Percentiles rank a stretch among this genome's conserved stretches.
Conservation (phyloP, 768 basidiomycete species). For the Pleurotus pulmonarius region DNA sequence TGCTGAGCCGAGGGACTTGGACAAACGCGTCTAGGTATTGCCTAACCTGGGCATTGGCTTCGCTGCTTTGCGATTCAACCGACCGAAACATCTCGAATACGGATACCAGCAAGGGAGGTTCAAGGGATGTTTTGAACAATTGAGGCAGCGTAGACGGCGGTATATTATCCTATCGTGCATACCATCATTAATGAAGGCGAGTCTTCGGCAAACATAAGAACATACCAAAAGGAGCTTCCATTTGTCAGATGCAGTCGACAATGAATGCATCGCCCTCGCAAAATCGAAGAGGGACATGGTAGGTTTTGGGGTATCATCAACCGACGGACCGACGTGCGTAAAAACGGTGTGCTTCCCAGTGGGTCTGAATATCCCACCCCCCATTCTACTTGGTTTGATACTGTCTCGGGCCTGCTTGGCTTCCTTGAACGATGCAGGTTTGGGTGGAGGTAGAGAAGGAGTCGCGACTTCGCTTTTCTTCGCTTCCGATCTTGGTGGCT, state of each 20-base stretch:
- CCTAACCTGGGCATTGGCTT: constrained; percentile 16
- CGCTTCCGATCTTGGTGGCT: constrained; percentile 11
- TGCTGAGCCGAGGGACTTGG: constrained; percentile 58
- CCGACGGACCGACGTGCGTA: constrained; percentile 5
- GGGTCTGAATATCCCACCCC: constrained; percentile 71
- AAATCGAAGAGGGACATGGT: constrained; percentile 60
- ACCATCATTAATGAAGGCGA: neutral
- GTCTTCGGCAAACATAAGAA: constrained; percentile 9
- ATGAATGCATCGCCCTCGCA: constrained; percentile 51
- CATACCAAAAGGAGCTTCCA: constrained; percentile 62
- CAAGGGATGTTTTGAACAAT: constrained; percentile 69
- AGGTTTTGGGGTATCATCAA: constrained; percentile 18
- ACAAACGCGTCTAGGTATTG: constrained; percentile 53
- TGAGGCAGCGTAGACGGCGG: constrained; percentile 51
- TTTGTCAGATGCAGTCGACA: constrained; percentile 34
- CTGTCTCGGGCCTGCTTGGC: constrained; percentile 54
- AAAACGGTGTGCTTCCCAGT: constrained; percentile 62
- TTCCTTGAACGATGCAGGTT: constrained; percentile 46
- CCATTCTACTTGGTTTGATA: constrained; percentile 41
- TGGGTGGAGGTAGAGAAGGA: constrained; percentile 10
- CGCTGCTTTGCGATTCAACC: constrained; percentile 16
- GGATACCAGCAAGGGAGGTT: constrained; percentile 56
- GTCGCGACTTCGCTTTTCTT: neutral
- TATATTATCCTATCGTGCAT: constrained; percentile 38
- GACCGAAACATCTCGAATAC: constrained; percentile 50